These are phyloP conservation scores for Phytophthora hibernalis DNA, from an alignment of 352 stramenopile genomes.

Conservation along the genomic window DNA sequence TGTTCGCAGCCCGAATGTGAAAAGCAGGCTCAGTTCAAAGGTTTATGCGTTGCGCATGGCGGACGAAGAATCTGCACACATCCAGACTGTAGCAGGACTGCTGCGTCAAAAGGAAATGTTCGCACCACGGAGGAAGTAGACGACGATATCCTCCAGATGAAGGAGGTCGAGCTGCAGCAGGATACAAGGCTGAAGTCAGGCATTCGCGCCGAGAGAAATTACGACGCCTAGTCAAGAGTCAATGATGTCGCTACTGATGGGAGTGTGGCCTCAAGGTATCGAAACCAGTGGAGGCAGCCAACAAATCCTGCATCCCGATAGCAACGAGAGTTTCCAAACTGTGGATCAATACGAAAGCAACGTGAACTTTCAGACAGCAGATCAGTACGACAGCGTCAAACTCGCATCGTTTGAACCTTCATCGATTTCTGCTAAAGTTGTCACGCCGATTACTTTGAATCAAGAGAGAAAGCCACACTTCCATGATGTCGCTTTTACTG, in stretches of 20 bases:
- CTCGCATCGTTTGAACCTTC: neutral
- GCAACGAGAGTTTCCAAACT: neutral
- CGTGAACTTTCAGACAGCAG: neutral
- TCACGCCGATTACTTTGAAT: neutral
- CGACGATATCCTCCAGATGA: neutral
- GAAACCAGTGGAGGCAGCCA: neutral
- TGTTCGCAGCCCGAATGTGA: conserved; percentile 17
- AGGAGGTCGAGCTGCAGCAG: neutral
- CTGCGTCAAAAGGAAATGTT: conserved; percentile 24
- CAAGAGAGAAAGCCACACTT: conserved; percentile 4
- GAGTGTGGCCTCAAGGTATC: conserved; percentile 10
- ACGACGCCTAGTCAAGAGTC: neutral
- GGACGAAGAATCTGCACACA: conserved; percentile 21
- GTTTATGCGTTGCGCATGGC: conserved; percentile 24
- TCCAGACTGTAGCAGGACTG: conserved; percentile 21
- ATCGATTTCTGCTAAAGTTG: neutral
- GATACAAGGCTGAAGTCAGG: neutral
- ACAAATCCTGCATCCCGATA: neutral
- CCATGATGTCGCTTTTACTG: conserved; percentile 34
- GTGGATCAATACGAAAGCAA: neutral
- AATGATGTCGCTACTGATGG: conserved; percentile 32
- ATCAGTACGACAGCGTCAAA: conserved; percentile 1
- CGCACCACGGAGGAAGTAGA: conserved; percentile 16
- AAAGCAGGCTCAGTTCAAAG: conserved; percentile 29
- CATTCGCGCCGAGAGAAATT: neutral